Evolutionary conservation across 331 rosid genomes (phyloP).

Genomic region (Erythrophleum ivorense): DNA sequence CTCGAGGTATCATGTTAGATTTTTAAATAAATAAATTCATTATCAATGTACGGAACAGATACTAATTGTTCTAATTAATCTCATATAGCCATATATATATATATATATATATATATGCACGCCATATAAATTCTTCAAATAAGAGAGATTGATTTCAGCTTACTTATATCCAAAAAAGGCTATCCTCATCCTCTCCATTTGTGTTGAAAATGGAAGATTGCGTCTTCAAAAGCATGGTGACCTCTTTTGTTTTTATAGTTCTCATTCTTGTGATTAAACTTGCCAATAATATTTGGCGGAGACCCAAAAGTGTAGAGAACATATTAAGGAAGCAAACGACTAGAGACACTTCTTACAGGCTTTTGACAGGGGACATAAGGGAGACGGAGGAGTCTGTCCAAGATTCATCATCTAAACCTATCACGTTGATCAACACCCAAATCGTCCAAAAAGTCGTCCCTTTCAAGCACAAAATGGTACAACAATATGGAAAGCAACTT

Average conservation of each 20-base stretch:
- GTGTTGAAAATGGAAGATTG: background rate
- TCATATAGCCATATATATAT: no score
- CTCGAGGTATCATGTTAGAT: no score
- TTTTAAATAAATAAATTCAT: no score
- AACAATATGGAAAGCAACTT: slow-evolving; percentile 42
- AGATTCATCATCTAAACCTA: slow-evolving; percentile 45
- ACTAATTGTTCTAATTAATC: no score
- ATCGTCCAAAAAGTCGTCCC: slow-evolving; percentile 52
- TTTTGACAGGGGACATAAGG: slow-evolving; percentile 42
- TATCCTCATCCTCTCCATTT: no score
- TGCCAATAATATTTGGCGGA: background rate
- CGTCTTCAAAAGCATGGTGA: background rate
- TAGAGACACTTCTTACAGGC: slow-evolving; percentile 48
- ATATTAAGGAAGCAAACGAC: slow-evolving; percentile 47
- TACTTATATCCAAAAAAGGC: no score
- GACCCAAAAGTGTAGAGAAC: slow-evolving; percentile 28
- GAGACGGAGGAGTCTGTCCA: slow-evolving; percentile 32
- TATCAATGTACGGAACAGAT: no score
- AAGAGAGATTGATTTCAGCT: no score
- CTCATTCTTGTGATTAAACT: background rate
- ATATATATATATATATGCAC: no score
- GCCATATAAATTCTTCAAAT: no score
- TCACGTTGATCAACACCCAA: slow-evolving; percentile 37
- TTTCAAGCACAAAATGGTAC: slow-evolving; percentile 40
- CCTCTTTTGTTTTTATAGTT: background rate